These are phyloP conservation scores for Kodamaea nitidulidarum DNA, from an alignment of 805 yeast species.

Conservation along the genomic window DNA sequence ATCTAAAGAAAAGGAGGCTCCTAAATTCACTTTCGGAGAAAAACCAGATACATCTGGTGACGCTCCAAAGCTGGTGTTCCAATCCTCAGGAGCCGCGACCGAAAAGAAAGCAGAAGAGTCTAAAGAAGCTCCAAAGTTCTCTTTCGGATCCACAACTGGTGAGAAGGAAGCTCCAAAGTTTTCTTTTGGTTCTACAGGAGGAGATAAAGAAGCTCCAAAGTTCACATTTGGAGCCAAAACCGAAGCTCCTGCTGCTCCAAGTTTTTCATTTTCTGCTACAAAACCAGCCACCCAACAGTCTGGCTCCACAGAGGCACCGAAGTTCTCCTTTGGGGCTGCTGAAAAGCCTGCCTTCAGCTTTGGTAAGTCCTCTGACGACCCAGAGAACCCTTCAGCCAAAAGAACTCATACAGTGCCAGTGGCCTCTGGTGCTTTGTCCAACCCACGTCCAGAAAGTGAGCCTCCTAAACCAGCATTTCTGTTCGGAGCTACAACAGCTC, in stretches of 20 bases:
- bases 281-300: background rate
- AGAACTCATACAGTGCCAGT: background rate
- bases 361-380: background rate
- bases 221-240: constrained; percentile 1
- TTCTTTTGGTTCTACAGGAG: constrained; percentile 2
- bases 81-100: too few species aligned
- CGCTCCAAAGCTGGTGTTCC: constrained; percentile 4
- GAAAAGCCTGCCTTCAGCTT: background rate
- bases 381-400: background rate
- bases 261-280: background rate
- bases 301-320: constrained; percentile 9
- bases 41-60: constrained; percentile 3
- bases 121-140: too few species aligned
- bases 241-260: background rate
- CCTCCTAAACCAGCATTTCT: constrained; percentile 9
- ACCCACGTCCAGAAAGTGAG: constrained; percentile 3
- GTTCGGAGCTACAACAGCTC: constrained; percentile 5
- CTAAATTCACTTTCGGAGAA: constrained; percentile 17
- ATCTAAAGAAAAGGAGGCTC: constrained; percentile 5
- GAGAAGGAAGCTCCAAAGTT: constrained; percentile 1
- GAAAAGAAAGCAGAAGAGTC: background rate
- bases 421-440: background rate
- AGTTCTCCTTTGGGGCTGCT: constrained; percentile 10
- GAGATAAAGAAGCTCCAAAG: constrained; percentile 3
- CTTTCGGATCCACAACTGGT: background rate